Conservation (phyloP, 2,329 filamentous ascomycete species). For the Colletotrichum shisoi region DNA sequence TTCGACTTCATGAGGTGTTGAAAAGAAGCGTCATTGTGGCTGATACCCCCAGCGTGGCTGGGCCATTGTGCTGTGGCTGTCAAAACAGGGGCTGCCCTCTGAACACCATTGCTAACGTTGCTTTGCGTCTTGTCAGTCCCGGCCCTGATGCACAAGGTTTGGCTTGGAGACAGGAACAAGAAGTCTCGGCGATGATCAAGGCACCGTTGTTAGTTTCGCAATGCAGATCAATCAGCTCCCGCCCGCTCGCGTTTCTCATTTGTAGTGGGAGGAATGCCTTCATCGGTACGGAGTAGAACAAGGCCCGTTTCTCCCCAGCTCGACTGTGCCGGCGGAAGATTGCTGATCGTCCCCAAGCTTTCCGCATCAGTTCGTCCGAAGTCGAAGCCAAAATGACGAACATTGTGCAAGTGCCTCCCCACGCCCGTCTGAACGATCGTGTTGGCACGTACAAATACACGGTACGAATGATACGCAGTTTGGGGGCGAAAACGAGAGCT, state of each 20-base stretch:
- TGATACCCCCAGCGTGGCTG: not conserved
- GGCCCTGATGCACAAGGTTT: not conserved
- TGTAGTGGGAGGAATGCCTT: not conserved
- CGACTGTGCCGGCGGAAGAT: not conserved
- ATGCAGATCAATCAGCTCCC: slow-evolving; percentile 2
- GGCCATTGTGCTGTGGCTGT: not conserved
- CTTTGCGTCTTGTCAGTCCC: slow-evolving; percentile 10
- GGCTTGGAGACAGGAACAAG: slow-evolving; percentile 12
- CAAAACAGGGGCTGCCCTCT: not conserved
- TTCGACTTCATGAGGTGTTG: not conserved
- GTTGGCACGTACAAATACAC: not conserved
- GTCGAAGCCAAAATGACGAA: not conserved
- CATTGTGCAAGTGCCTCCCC: not conserved
- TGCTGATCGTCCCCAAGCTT: not conserved
- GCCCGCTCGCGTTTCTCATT: slow-evolving; percentile 1
- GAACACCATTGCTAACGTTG: not conserved
- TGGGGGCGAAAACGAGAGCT: not conserved
- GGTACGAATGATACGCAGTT: not conserved
- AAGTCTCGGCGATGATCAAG: slow-evolving; percentile 10
- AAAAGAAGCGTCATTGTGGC: not conserved
- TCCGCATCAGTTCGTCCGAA: slow-evolving; percentile 7
- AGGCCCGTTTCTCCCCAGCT: not conserved
- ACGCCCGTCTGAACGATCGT: not conserved
- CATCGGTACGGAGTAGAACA: not conserved
- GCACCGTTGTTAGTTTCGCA: slow-evolving; percentile 1